Evolutionary conservation across 345 rosid species (phyloP).

Genomic region (Brassica cretica): DNA sequence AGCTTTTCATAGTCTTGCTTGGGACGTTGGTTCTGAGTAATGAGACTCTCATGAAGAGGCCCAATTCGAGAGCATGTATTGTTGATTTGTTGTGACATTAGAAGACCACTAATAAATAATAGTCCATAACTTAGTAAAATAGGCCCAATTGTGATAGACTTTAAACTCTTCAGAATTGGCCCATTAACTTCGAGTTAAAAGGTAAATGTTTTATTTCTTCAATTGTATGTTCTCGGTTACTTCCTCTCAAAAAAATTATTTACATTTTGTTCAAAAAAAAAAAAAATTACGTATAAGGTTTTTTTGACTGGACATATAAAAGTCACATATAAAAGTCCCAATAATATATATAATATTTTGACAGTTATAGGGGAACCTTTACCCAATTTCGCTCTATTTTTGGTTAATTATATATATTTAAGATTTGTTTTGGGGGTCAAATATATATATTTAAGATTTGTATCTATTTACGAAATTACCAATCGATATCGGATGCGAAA

Average conservation of each 20-base stretch:
- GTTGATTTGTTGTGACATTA: background rate
- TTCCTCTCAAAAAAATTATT: background rate
- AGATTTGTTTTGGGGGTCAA: background rate
- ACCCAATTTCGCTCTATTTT: background rate
- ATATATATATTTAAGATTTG: background rate
- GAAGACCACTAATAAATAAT: background rate
- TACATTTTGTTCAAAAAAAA: no score
- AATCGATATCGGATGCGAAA: background rate
- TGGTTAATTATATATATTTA: background rate
- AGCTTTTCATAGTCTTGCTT: no score
- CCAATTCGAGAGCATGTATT: background rate
- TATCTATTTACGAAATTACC: slow-evolving; percentile 1
- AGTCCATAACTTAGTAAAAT: background rate
- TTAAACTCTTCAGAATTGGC: background rate
- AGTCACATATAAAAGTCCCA: background rate
- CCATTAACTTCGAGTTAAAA: background rate
- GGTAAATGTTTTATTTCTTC: background rate
- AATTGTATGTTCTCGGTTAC: background rate
- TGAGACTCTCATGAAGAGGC: background rate
- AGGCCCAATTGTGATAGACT: slow-evolving; percentile 15
- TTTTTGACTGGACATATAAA: background rate
- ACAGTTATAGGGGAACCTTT: background rate
- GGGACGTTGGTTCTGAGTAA: no score
- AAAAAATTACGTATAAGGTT: no score
- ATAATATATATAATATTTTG: background rate